Evolutionary conservation across 2,329 filamentous ascomycete species (phyloP).

Genomic region (Colletotrichum musae): DNA sequence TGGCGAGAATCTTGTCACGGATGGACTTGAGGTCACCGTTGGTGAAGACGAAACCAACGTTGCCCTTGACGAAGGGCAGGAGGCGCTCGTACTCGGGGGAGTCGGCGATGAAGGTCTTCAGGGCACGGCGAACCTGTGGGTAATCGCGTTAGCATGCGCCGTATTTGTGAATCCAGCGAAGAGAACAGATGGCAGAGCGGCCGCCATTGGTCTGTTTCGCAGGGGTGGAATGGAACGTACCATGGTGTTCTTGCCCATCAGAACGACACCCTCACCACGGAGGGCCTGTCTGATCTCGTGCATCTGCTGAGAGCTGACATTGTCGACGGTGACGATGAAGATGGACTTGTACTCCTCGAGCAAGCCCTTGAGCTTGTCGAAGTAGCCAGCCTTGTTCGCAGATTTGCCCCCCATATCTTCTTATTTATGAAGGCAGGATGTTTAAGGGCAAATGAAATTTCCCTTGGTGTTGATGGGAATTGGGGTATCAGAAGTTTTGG

Average conservation of each 20-base stretch:
- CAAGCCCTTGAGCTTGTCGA: conserved; percentile 99
- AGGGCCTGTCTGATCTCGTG: conserved; percentile 98
- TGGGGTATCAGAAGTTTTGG: conserved; percentile 41
- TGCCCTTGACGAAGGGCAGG: conserved; percentile 95
- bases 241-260: conserved; percentile 99
- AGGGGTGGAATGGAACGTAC: conserved; percentile 63
- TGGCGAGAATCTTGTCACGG: conserved; percentile 94
- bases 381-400: conserved; percentile 94
- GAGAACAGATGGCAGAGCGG: not conserved
- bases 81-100: conserved; percentile 98
- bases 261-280: conserved; percentile 91
- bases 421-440: conserved; percentile 93
- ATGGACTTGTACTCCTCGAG: conserved; percentile 97
- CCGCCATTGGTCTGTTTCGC: not conserved
- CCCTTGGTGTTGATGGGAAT: conserved; percentile 39
- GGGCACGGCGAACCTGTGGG: conserved; percentile 87
- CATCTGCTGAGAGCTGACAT: conserved; percentile 99
- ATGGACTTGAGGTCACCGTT: conserved; percentile 93
- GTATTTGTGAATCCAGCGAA: too few relatives aligned
- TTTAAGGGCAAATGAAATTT: conserved; percentile 84
- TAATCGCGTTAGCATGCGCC: conserved; percentile 6
- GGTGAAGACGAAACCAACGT: conserved; percentile 99
- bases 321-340: conserved; percentile 98
- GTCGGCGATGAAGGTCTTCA: conserved; percentile 93
- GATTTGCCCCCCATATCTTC: conserved; percentile 99